Percentiles rank a stretch among this genome's conserved stretches.
Conservation (phyloP, 345 rosid genomes). For the Hirschfeldia incana region DNA sequence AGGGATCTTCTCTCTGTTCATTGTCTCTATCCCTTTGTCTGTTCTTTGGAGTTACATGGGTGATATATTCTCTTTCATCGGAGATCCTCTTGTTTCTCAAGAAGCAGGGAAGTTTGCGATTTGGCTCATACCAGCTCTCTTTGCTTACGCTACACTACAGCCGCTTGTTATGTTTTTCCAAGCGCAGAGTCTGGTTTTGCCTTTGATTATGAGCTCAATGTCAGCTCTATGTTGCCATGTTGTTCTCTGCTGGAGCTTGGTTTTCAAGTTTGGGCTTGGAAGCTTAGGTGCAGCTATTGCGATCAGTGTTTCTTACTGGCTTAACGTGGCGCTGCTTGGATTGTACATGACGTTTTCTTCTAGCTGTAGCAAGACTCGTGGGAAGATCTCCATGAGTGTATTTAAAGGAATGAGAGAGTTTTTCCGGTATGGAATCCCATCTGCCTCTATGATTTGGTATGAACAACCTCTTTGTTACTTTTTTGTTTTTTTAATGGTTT, state of each 20-base stretch:
- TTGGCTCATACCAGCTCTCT: conserved; percentile 64
- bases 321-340: conserved; percentile 50
- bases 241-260: conserved; percentile 57
- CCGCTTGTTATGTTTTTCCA: conserved; percentile 58
- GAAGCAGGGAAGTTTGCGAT: conserved; percentile 55
- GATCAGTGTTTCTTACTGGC: conserved; percentile 52
- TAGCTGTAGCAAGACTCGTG: conserved; percentile 49
- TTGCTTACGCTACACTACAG: conserved; percentile 60
- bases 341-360: conserved; percentile 53
- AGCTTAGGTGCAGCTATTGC: conserved; percentile 57
- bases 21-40: conserved; percentile 60
- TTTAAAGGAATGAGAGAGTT: conserved; percentile 56
- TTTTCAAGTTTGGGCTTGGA: conserved; percentile 47
- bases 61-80: conserved; percentile 46
- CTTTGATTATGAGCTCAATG: conserved; percentile 57
- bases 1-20: conserved; percentile 47
- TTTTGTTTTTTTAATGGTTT: neutral
- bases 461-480: neutral
- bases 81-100: conserved; percentile 61
- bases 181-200: conserved; percentile 54
- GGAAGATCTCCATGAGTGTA: conserved; percentile 42
- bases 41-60: conserved; percentile 59
- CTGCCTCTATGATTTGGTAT: conserved; percentile 75
- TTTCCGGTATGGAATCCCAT: conserved; percentile 67
- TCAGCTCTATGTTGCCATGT: conserved; percentile 47